A percentile compares a stretch with the other conserved stretches of the same genome.
phyloP scores from a whole-genome alignment of 2,329 filamentous ascomycete genomes.

The Tolypocladium sp. region DNA sequence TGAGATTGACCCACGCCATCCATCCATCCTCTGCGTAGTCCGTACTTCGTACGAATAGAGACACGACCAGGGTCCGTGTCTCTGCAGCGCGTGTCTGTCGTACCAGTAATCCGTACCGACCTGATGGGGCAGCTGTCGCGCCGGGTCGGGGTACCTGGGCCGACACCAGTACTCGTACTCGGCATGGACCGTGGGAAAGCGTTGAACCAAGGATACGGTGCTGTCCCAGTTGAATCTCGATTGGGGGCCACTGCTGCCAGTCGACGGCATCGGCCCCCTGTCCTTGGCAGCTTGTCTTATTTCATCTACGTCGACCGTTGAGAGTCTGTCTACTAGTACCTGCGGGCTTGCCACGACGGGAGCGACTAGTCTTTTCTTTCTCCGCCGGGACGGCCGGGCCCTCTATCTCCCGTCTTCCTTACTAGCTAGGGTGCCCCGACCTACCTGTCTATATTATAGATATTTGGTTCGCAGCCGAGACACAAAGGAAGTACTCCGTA shows the following conservation, averaged over 20 bases:
- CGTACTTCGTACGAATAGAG: too few species aligned
- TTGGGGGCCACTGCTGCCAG: background rate
- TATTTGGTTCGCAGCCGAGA: background rate
- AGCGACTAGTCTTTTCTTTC: background rate
- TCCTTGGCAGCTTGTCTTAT: too few species aligned
- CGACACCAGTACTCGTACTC: background rate
- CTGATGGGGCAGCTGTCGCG: too few species aligned
- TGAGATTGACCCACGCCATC: background rate
- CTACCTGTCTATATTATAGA: background rate
- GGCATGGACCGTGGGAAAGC: background rate
- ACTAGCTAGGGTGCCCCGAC: background rate
- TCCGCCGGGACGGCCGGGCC: too few species aligned
- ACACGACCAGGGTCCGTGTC: too few species aligned
- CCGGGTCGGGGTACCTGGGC: too few species aligned
- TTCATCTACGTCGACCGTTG: background rate
- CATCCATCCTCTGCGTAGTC: background rate
- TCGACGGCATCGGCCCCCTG: too few species aligned
- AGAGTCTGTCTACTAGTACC: background rate
- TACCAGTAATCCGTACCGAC: too few species aligned
- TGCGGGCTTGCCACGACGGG: too few species aligned
- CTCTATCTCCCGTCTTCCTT: background rate
- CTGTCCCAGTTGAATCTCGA: constrained; percentile 2
- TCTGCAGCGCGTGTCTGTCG: too few species aligned
- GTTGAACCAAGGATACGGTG: background rate
- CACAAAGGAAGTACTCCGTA: too few species aligned